A percentile compares a stretch with the other conserved stretches of the same genome.
phyloP scores from a whole-genome alignment of 768 basidiomycete genomes.

The Leccinellum luteum region DNA sequence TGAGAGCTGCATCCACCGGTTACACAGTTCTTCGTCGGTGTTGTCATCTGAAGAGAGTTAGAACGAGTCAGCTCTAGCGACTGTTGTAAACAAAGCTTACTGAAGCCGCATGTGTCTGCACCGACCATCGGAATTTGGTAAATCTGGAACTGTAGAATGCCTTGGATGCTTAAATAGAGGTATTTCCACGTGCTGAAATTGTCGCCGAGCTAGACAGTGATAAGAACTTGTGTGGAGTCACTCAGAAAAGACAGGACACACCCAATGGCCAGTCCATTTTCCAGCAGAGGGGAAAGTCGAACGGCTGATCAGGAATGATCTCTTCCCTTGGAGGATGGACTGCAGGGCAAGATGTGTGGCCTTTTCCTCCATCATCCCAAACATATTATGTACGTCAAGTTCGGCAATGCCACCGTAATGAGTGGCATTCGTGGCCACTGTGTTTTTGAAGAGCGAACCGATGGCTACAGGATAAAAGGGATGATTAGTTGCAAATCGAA shows the following conservation, averaged over 20 bases:
- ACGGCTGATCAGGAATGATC: conserved; percentile 70
- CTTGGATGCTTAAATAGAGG: conserved; percentile 68
- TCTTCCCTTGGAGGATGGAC: conserved; percentile 51
- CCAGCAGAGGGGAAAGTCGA: conserved; percentile 69
- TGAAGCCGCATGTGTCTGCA: conserved; percentile 55
- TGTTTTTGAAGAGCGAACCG: conserved; percentile 50
- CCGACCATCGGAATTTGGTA: conserved; percentile 86
- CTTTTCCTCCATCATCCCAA: conserved; percentile 69
- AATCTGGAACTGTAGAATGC: conserved; percentile 82
- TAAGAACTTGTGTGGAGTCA: not conserved
- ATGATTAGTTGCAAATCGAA: not conserved
- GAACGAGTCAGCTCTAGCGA: not conserved
- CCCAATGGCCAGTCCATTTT: conserved; percentile 74
- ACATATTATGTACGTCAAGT: conserved; percentile 70
- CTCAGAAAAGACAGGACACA: conserved; percentile 17
- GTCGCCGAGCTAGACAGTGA: conserved; percentile 58
- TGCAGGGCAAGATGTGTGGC: conserved; percentile 60
- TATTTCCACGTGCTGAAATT: conserved; percentile 76
- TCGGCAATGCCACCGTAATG: conserved; percentile 61
- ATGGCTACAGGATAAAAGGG: conserved; percentile 33
- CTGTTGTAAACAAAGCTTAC: conserved; percentile 11
- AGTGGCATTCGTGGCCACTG: conserved; percentile 73
- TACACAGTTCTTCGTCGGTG: conserved; percentile 78
- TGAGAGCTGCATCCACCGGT: conserved; percentile 84
- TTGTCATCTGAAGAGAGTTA: conserved; percentile 40